Base-by-base conservation (phyloP, 345 rosid species). In the Linum usitatissimum region DNA sequence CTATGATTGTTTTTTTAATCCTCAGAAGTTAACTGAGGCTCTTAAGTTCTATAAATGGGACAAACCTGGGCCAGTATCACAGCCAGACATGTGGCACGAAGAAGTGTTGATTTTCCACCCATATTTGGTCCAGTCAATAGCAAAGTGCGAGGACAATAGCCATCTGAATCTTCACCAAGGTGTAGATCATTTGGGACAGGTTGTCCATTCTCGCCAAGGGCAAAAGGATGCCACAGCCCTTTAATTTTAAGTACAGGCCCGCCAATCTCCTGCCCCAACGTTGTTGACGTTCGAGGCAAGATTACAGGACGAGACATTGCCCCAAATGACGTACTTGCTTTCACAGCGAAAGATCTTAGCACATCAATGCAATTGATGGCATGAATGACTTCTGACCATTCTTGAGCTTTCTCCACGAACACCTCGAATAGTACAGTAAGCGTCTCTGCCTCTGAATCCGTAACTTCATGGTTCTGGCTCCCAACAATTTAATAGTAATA, bases 91-190 rank as follows among this genome's bases (percentile, higher is more conserved):
- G 97, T 81, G 54, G 95, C 87, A 7, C 98, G 95, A 61, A 92
- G 75, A 71, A 92, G 95, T 54, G 98, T 89, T 66, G 97, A 89
- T 78, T 92, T 92, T 51, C 98, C 98, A 58, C 98, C 96, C 98
- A 92, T 92, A 70, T 92, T 92, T 18, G 98, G 98, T 73, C 96
- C 98, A 19, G 97, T 92, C 75, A 92, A 76, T 61, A 89, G 71
- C 75, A 92, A 74, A 5, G 86, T 76, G 67, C 74, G 73, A 61
- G 91, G 86, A 73, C 74, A 66, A 74, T 38, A 57, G 70, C 78
- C 77, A 68, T 75, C 71, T 57, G 63, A 30, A 76, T 71, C 80
- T 74, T 80, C 83, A 39, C 98, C 96, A 18, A 92, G 95, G 70
- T 77, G 57, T 49, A 89, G 49, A 75, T 84, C 81, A 72, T 89